Conservation (phyloP, 805 yeast species). For the Starmerella sp. region DNA sequence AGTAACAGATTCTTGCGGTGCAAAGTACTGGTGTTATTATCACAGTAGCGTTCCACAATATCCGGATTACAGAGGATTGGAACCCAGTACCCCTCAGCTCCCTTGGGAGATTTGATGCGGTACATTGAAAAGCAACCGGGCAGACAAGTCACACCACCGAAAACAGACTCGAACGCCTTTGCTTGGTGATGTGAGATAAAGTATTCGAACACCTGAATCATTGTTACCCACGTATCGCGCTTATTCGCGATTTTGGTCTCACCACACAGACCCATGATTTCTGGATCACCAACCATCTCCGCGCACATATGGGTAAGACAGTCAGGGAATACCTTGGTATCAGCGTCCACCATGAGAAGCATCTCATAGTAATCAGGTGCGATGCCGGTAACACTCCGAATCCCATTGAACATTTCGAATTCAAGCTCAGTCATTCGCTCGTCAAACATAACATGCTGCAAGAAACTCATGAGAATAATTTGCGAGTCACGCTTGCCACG, state of each 20-base stretch:
- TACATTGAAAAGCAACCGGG: conserved; percentile 95
- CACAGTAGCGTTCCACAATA: conserved; percentile 82
- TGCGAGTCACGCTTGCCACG: conserved; percentile 96
- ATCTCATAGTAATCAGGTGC: conserved; percentile 75
- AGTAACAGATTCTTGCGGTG: conserved; percentile 77
- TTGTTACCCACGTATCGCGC: conserved; percentile 74
- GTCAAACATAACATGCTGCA: conserved; percentile 77
- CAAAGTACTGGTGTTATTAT: conserved; percentile 69
- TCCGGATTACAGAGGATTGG: conserved; percentile 89
- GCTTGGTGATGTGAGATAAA: conserved; percentile 90
- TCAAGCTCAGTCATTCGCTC: conserved; percentile 92
- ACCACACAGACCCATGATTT: conserved; percentile 87
- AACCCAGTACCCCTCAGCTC: conserved; percentile 72
- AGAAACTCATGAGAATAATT: conserved; percentile 77
- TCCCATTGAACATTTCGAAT: conserved; percentile 58
- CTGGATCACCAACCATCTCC: conserved; percentile 76
- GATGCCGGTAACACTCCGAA: conserved; percentile 76
- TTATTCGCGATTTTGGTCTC: conserved; percentile 87
- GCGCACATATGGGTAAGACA: conserved; percentile 83
- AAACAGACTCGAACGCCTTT: conserved; percentile 88
- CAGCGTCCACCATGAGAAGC: conserved; percentile 89
- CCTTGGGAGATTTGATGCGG: conserved; percentile 82
- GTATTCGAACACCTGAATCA: conserved; percentile 87
- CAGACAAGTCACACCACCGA: conserved; percentile 88
- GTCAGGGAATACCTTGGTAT: conserved; percentile 78